Evolutionary conservation across 371 early-diverging fungal species (phyloP).

Genomic region (Gilbertella persicaria): DNA sequence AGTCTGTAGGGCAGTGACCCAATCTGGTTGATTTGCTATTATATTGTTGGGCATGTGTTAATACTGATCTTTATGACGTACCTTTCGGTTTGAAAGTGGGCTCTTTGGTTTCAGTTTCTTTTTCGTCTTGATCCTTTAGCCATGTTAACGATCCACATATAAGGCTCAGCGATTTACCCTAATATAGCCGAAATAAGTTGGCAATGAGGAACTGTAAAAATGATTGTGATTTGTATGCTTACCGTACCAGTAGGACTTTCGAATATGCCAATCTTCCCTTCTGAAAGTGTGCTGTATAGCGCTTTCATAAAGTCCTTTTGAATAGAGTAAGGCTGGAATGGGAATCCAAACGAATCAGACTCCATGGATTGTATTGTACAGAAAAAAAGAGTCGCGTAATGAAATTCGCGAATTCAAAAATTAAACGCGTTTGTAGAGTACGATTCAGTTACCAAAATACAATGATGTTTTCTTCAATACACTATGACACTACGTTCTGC

Average conservation of each 20-base stretch:
- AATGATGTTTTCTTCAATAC: no score
- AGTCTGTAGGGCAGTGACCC: slow-evolving; percentile 43
- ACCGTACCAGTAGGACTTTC: slow-evolving; percentile 94
- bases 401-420: no score
- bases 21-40: slow-evolving; percentile 43
- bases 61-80: background rate
- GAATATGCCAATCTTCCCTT: slow-evolving; percentile 78
- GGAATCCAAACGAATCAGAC: slow-evolving; percentile 54
- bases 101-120: background rate
- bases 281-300: slow-evolving; percentile 68
- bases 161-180: slow-evolving; percentile 88
- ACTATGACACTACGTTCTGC: no score
- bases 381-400: no score
- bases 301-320: slow-evolving; percentile 82
- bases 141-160: slow-evolving; percentile 85
- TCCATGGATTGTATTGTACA: no score
- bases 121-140: slow-evolving; percentile 62
- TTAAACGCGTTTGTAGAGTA: no score
- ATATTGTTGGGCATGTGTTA: background rate
- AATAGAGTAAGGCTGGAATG: slow-evolving; percentile 74
- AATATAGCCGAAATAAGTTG: background rate
- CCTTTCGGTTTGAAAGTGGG: slow-evolving; percentile 1
- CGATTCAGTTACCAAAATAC: no score
- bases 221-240: slow-evolving; percentile 2
- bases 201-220: background rate